phyloP scores from a whole-genome alignment of 2,329 filamentous ascomycete genomes.

The Drechslerella coelobrocha region DNA sequence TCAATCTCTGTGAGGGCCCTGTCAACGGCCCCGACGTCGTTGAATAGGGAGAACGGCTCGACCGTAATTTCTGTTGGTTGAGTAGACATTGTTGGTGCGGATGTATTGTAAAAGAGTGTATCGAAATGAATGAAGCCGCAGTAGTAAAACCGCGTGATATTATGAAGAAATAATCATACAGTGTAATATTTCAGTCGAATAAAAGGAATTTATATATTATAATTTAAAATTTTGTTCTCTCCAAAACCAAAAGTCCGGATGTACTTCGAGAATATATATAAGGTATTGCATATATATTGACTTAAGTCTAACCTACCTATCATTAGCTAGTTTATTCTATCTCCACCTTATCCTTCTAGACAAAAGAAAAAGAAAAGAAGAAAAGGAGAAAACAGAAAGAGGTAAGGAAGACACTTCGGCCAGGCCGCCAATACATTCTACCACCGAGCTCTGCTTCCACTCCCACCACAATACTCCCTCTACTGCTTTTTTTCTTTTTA shows the following conservation, averaged over 20 bases:
- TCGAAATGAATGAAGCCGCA: conserved; percentile 5
- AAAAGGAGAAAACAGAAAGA: background rate
- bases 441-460: conserved; percentile 4
- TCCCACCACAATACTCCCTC: background rate
- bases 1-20: conserved; percentile 57
- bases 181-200: too few relatives aligned
- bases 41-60: conserved; percentile 18
- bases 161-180: conserved; percentile 5
- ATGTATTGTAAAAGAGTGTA: conserved; percentile 1
- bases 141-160: conserved; percentile 2
- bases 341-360: too few relatives aligned
- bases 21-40: conserved; percentile 12
- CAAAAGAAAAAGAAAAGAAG: background rate
- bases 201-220: too few relatives aligned
- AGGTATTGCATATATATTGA: too few relatives aligned
- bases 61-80: background rate
- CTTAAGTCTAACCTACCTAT: too few relatives aligned
- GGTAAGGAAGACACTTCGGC: background rate
- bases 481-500: background rate
- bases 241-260: too few relatives aligned
- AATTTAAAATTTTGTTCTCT: background rate
- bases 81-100: conserved; percentile 5
- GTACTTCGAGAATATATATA: too few relatives aligned
- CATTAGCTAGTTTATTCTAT: too few relatives aligned
- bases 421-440: conserved; percentile 6